Conservation (phyloP, 192 early-diverging fungal species). For the Dissophora globulifera region DNA sequence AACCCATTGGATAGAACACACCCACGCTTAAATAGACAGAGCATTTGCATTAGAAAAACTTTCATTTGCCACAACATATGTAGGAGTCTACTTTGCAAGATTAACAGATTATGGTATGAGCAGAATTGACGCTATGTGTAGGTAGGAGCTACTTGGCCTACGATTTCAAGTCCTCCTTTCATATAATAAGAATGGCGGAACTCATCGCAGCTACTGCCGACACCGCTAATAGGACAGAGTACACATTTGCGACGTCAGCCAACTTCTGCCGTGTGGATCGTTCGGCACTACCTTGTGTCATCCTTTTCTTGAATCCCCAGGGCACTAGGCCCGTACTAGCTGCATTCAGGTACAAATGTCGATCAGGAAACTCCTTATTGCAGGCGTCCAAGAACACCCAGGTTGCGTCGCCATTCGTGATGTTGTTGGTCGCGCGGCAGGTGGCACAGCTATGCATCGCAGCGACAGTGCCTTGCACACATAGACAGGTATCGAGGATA, state of each 20-base stretch:
- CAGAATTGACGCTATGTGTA: too few relatives aligned
- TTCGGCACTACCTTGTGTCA: not conserved
- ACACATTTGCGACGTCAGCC: constrained; percentile 15
- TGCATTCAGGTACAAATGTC: constrained; percentile 10
- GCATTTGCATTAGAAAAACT: too few relatives aligned
- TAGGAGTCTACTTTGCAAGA: too few relatives aligned
- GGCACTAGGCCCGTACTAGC: not conserved
- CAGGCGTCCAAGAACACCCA: constrained; percentile 34
- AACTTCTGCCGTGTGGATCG: not conserved
- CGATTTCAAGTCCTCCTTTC: too few relatives aligned
- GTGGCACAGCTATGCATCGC: constrained; percentile 29
- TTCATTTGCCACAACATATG: too few relatives aligned
- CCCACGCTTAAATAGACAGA: too few relatives aligned
- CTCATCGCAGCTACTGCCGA: not conserved
- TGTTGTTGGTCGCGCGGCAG: constrained; percentile 30
- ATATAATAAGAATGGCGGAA: constrained; percentile 4
- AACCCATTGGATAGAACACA: too few relatives aligned
- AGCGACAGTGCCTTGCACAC: constrained; percentile 26
- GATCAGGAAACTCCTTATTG: constrained; percentile 22
- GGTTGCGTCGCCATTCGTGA: constrained; percentile 25
- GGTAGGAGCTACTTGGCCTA: too few relatives aligned
- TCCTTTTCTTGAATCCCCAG: not conserved
- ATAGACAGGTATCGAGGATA: constrained; percentile 46
- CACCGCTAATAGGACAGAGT: constrained; percentile 16
- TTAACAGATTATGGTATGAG: too few relatives aligned